Base-by-base conservation (phyloP, 805 yeast genomes). In the Wickerhamiella azyma region DNA sequence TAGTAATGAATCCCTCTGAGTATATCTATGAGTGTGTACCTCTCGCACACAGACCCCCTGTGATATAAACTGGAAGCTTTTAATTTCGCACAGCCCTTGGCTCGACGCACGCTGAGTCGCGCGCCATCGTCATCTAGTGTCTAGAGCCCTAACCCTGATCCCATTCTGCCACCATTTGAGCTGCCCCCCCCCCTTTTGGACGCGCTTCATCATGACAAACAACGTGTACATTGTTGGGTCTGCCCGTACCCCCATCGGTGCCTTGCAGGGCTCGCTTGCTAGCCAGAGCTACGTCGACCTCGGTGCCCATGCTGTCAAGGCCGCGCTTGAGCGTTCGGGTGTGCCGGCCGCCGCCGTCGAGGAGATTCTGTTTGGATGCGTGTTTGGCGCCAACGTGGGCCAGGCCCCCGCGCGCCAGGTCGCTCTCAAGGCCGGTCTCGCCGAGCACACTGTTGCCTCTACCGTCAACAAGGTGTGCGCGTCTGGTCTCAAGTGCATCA, bases 381-480 rank as follows among this genome's bases (percentile, higher is more conserved):
- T 86, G 42, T 66, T 85, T 59, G 84, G 83, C 59, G 97, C 96
- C 52, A 85, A 85, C 59, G 79, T 84, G 50, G 97, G 98, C 52
- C 98, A 89, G 69, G 86, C 89, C 49, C 97, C 98, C 38, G 98
- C 98, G 30, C 81, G 97, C 68, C 98, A 89, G 69, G 97, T 89
- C 48, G 96, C 95, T 13, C 60, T 89, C 54, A 81, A 79, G 59
- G 81, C 97, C 16, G 97, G 97, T 13, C 72, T 92, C 45, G 77
- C 85, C 43, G 77, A 81, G 53, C 69, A 76, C 50, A 78, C 85
- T 46, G 81, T 85, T 41, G 94, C 96, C 49, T 76, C 96, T 46
- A 82, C 96, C 35, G 74, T 89, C 55, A 92, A 92, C 76, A 89
- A 89, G 70, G 97, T 92, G 48, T 92, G 98, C 71, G 94, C 98